Evolutionary conservation across 202 grass and related monocot species (phyloP), one percentile per base, ranked within the genome.

Genomic region (Dendrocalamus latiflorus): DNA sequence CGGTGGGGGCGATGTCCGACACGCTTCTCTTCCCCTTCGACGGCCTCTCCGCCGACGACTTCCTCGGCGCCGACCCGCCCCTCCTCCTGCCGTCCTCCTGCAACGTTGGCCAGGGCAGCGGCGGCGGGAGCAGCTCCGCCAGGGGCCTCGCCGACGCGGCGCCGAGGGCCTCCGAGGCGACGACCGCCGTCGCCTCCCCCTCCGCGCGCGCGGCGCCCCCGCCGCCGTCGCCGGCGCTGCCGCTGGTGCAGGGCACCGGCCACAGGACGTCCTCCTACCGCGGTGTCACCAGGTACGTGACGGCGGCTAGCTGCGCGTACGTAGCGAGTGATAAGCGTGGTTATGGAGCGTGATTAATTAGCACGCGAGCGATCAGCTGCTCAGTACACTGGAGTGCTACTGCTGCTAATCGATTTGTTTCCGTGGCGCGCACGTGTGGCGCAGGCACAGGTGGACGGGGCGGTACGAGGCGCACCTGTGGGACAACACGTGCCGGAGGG

Each of bases 401-500:
- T 8, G 4, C 1, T 6, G 3, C 58, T 62, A 22, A 24, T 4
- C 14, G 10, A 20, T 53, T 21, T 8, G 4, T 30, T 60, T 43
- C 65, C n/a, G 68, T 80, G 60, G 61, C 5, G 9, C 66, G 24
- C 70, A 73, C 85, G 88, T 84, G 84, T 68, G 76, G 42, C 41
- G 85, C 86, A 97, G 95, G 84, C 95, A 98, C 88, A 94, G 95
- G 83, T 97, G 95, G 95, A 94, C 95, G 43, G 94, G 95, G 44
- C 92, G 95, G 84, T 97, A 98, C 77, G 95, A 97, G 76, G 95
- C 95, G 5, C 95, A 97, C 85, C 82, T 97, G 8, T 97, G 95
- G 95, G 95, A 97, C 81, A 97, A 94, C 87, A 94, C 92, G 86
- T 97, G 92, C 92, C 94, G 93, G 86, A 94, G 93, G 87, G 95